Conservation (phyloP, 371 early-diverging fungal genomes). For the Saksenaea oblongispora region DNA sequence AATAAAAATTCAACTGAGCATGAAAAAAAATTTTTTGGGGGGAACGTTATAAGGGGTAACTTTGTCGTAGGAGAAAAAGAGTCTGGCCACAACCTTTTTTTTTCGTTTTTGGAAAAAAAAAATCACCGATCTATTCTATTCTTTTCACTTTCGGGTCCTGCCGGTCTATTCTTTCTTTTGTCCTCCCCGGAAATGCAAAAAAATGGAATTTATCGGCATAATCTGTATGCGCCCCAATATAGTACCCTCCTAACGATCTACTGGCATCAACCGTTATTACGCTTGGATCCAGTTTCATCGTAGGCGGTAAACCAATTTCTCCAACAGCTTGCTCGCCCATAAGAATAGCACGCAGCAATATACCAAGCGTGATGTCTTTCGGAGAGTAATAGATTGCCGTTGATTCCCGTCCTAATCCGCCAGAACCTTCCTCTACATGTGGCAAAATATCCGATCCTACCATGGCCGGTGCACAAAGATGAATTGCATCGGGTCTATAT, state of each 20-base stretch:
- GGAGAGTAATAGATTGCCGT: slow-evolving; percentile 44
- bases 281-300: slow-evolving; percentile 26
- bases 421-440: slow-evolving; percentile 20
- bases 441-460: slow-evolving; percentile 34
- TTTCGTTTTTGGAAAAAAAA: not conserved
- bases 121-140: not conserved
- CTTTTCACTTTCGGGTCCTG: not conserved
- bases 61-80: not conserved
- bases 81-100: not conserved
- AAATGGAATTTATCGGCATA: slow-evolving; percentile 6
- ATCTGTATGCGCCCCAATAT: slow-evolving; percentile 36
- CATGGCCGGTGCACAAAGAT: slow-evolving; percentile 53
- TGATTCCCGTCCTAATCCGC: slow-evolving; percentile 32
- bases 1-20: slow-evolving; percentile 2
- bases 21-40: not conserved
- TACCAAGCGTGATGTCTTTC: slow-evolving; percentile 47
- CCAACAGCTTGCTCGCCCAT: slow-evolving; percentile 43
- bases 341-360: slow-evolving; percentile 37
- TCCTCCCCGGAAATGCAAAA: not conserved
- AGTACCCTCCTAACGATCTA: slow-evolving; percentile 39
- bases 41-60: not conserved
- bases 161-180: not conserved
- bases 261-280: slow-evolving; percentile 39
- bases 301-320: slow-evolving; percentile 39
- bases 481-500: slow-evolving; percentile 44